These are phyloP conservation scores for Yamadazyma akitaensis DNA, from an alignment of 805 yeast species.

Conservation along the genomic window DNA sequence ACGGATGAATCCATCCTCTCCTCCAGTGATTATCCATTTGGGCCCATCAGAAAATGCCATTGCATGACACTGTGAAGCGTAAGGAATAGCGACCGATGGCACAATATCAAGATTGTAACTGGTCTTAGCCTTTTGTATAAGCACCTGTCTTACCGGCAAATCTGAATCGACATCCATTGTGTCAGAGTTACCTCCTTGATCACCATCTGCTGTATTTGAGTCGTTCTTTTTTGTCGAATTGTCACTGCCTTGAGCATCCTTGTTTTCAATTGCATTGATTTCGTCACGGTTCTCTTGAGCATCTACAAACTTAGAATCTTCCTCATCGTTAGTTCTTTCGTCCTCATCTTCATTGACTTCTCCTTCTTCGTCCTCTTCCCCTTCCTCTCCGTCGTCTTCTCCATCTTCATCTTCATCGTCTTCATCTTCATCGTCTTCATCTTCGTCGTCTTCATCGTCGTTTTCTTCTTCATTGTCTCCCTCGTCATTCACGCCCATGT, in stretches of 20 bases:
- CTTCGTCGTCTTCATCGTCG: constrained; percentile 15
- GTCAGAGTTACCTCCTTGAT: background rate
- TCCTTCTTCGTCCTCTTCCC: constrained; percentile 15
- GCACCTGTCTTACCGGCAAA: constrained; percentile 21
- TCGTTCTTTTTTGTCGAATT: constrained; percentile 15
- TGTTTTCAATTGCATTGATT: background rate
- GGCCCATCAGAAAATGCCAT: constrained; percentile 76
- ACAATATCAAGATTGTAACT: constrained; percentile 64
- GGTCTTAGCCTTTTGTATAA: constrained; percentile 42
- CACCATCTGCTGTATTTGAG: constrained; percentile 12
- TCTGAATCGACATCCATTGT: constrained; percentile 6
- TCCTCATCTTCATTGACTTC: constrained; percentile 16
- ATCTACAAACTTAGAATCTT: constrained; percentile 11
- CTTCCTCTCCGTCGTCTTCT: constrained; percentile 17
- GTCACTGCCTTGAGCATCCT: constrained; percentile 13
- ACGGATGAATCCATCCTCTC: constrained; percentile 91
- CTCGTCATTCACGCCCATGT: constrained; percentile 16
- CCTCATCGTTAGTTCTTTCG: constrained; percentile 17
- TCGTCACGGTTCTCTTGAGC: constrained; percentile 9
- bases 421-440: constrained; percentile 14
- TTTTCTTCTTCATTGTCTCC: constrained; percentile 10
- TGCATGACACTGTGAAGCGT: constrained; percentile 73
- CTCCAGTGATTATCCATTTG: constrained; percentile 88
- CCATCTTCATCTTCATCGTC: constrained; percentile 15
- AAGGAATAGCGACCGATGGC: constrained; percentile 88